phyloP scores from a whole-genome alignment of 139 green algal genomes.

The Chlorella sp. region DNA sequence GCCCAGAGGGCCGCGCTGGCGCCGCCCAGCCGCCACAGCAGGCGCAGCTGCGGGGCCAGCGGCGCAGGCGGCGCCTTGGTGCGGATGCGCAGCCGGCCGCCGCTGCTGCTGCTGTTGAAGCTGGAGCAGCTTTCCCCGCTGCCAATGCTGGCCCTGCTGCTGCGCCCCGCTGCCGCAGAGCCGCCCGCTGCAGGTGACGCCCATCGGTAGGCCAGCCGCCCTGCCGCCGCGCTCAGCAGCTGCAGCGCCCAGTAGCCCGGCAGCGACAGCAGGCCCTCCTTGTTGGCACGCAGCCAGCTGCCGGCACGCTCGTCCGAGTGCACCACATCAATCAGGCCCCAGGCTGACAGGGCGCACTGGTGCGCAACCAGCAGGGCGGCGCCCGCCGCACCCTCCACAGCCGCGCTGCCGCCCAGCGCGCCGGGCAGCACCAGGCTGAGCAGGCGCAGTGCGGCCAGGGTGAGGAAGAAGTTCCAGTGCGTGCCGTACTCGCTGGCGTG shows the following conservation, averaged over 20 bases:
- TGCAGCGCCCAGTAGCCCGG: constrained; percentile 81
- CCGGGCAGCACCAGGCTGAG: constrained; percentile 18
- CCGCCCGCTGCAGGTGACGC: neutral
- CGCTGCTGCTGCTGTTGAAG: neutral
- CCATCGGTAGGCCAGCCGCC: neutral
- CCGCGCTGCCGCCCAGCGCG: constrained; percentile 82
- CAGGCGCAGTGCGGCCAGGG: constrained; percentile 73
- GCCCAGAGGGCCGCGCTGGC: constrained; percentile 46
- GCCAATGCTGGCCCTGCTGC: neutral
- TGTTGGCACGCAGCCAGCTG: constrained; percentile 75
- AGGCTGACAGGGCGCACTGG: constrained; percentile 51
- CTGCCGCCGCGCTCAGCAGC: constrained; percentile 44
- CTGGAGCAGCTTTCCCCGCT: neutral
- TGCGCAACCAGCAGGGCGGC: constrained; percentile 36
- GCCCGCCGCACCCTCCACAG: constrained; percentile 7
- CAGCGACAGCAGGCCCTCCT: constrained; percentile 84
- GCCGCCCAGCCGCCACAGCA: constrained; percentile 31
- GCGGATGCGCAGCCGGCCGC: neutral
- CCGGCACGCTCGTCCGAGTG: constrained; percentile 48
- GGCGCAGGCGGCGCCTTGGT: neutral
- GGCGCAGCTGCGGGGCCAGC: neutral
- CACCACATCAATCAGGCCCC: constrained; percentile 52
- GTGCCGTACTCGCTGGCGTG: constrained; percentile 90
- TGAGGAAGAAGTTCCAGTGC: constrained; percentile 98
- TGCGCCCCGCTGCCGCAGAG: neutral